Evolutionary conservation across 176 grass and related monocot genomes (phyloP).

Genomic region (Cenchrus fungigraminus): DNA sequence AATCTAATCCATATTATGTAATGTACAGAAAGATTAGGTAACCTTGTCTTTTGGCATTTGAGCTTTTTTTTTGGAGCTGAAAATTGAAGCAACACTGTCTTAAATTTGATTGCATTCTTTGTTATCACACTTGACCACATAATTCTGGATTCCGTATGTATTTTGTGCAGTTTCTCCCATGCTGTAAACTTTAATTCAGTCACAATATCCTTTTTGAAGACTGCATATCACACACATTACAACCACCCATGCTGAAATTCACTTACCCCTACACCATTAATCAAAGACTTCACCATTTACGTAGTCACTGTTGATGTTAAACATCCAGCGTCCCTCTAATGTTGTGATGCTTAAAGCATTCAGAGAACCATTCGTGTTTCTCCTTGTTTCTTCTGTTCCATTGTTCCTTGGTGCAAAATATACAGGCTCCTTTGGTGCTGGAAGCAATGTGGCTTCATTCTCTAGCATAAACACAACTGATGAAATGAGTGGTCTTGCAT

Average conservation of each 20-base stretch:
- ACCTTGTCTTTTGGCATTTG: not conserved
- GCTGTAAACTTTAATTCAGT: not conserved
- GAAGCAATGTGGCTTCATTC: slow-evolving; percentile 33
- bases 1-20: not conserved
- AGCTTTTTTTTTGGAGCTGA: not conserved
- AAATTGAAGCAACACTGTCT: no score
- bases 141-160: not conserved
- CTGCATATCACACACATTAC: not conserved
- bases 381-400: not conserved
- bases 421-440: slow-evolving; percentile 37
- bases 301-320: not conserved
- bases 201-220: not conserved
- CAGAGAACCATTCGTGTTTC: not conserved
- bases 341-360: not conserved
- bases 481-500: slow-evolving; percentile 51
- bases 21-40: not conserved
- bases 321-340: slow-evolving; percentile 28
- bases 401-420: slow-evolving; percentile 16
- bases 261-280: not conserved
- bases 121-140: not conserved
- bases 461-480: slow-evolving; percentile 50
- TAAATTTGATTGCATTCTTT: not conserved
- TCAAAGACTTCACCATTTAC: not conserved
- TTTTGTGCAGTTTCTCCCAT: not conserved
- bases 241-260: not conserved